Conservation (phyloP, 805 yeast genomes). For the Metschnikowia shivogae region DNA sequence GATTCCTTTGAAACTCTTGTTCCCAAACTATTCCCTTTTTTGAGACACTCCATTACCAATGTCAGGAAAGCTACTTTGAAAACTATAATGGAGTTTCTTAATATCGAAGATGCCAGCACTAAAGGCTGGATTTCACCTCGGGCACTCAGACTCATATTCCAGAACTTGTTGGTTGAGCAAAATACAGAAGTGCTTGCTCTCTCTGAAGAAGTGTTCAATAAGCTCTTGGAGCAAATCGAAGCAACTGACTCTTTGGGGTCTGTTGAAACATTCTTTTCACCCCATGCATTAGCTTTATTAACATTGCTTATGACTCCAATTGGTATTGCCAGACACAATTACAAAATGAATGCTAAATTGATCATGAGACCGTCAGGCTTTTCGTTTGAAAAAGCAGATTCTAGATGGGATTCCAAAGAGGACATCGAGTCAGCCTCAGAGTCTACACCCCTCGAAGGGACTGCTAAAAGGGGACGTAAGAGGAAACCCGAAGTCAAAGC, state of each 20-base stretch:
- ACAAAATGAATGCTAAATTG: constrained; percentile 71
- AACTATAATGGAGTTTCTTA: constrained; percentile 72
- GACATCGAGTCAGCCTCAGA: constrained; percentile 10
- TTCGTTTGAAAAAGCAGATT: constrained; percentile 15
- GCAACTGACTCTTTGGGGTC: constrained; percentile 21
- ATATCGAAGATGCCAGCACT: constrained; percentile 46
- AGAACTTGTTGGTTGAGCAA: constrained; percentile 86
- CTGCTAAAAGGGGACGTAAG: constrained; percentile 41
- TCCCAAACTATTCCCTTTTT: constrained; percentile 89
- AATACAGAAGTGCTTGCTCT: constrained; percentile 64
- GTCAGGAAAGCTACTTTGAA: constrained; percentile 86
- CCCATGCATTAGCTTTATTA: constrained; percentile 57
- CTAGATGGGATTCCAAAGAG: constrained; percentile 9
- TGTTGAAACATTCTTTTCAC: constrained; percentile 50
- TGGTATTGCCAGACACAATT: constrained; percentile 86
- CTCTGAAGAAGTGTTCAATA: constrained; percentile 58
- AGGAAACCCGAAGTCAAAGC: constrained; percentile 33
- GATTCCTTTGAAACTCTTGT: constrained; percentile 70
- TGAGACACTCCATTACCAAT: constrained; percentile 88
- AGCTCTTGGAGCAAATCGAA: constrained; percentile 46
- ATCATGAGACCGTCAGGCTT: constrained; percentile 79
- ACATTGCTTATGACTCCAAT: constrained; percentile 86
- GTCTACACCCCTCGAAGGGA: constrained; percentile 14
- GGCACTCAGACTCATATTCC: constrained; percentile 72
- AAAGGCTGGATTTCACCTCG: constrained; percentile 77